Conservation (phyloP, 2,329 filamentous ascomycete genomes). For the Fusarium mundagurra region DNA sequence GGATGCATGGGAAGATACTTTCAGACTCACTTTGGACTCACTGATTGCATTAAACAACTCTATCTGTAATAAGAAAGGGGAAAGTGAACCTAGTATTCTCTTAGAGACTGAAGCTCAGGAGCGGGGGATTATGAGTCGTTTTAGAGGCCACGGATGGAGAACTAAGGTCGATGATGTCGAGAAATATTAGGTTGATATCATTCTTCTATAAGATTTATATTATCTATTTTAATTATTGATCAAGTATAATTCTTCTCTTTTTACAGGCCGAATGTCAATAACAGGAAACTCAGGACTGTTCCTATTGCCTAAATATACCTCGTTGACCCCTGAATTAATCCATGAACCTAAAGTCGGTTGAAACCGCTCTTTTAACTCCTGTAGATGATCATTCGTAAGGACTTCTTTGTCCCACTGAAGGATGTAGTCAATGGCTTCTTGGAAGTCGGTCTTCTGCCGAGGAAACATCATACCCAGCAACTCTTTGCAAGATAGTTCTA, state of each 20-base stretch:
- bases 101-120: background rate
- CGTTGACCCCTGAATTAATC: accelerated
- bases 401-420: background rate
- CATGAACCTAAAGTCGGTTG: accelerated
- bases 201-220: no score
- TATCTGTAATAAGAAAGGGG: accelerated
- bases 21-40: accelerated
- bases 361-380: accelerated
- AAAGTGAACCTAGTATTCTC: no score
- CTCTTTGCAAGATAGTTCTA: background rate
- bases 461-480: background rate
- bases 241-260: accelerated
- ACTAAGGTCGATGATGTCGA: background rate
- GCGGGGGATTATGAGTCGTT: background rate
- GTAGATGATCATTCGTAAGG: accelerated
- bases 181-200: background rate
- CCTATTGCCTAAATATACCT: accelerated
- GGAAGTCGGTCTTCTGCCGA: accelerated
- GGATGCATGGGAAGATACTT: accelerated
- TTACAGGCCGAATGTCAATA: no score
- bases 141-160: background rate
- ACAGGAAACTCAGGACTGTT: accelerated
- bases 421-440: background rate
- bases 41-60: accelerated
- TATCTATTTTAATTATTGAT: background rate